Evolutionary conservation across 1,139 yeast species (phyloP).

Genomic region (Pneumocystis jirovecii): DNA sequence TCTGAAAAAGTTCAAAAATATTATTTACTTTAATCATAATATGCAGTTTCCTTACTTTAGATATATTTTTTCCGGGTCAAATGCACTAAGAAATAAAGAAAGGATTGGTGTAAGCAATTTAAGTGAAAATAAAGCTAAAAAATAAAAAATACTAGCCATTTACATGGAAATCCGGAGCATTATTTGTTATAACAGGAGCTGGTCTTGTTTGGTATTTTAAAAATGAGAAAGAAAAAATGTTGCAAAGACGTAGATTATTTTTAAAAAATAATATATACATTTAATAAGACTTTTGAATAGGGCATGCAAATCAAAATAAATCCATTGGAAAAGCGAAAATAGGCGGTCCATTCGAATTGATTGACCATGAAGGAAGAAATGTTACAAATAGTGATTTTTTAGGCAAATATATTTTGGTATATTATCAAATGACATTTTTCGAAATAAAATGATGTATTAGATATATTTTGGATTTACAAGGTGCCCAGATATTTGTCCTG

Average conservation of each 20-base stretch:
- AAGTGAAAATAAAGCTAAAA: neutral
- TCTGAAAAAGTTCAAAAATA: neutral
- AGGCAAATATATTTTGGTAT: slow-evolving; percentile 53
- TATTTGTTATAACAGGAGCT: slow-evolving; percentile 55
- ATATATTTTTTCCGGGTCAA: neutral
- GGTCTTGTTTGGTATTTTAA: slow-evolving; percentile 54
- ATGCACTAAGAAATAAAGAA: neutral
- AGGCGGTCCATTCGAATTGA: slow-evolving; percentile 73
- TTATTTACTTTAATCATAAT: neutral
- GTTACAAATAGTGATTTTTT: slow-evolving; percentile 65
- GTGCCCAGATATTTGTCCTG: slow-evolving; percentile 98
- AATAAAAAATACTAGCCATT: slow-evolving; percentile 22
- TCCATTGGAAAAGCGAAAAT: slow-evolving; percentile 85
- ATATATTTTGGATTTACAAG: slow-evolving; percentile 90
- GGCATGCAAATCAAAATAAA: slow-evolving; percentile 68
- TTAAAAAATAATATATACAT: neutral
- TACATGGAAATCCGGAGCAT: slow-evolving; percentile 71
- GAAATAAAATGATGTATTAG: neutral
- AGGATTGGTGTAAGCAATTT: neutral
- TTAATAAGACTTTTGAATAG: neutral
- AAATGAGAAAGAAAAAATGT: slow-evolving; percentile 36
- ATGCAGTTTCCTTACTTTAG: neutral
- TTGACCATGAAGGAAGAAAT: slow-evolving; percentile 51
- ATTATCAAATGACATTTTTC: neutral
- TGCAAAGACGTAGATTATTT: slow-evolving; percentile 2